Base-by-base conservation (phyloP, 331 rosid genomes). In the Cydonia oblonga region DNA sequence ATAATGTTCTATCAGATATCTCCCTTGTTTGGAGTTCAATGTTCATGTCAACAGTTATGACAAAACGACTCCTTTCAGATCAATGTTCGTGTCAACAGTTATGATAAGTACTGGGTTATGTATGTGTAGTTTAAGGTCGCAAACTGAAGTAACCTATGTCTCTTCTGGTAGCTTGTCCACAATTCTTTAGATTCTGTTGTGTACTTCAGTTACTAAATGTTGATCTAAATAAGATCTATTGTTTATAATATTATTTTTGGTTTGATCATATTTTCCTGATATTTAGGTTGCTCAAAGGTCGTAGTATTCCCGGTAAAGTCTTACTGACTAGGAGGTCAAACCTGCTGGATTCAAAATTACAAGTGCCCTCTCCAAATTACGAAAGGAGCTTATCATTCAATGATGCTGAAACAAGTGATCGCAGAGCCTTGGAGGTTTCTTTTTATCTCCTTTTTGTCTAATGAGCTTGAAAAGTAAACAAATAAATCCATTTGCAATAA, bases 241-340 rank as follows among this genome's bases (percentile, higher is more conserved):
- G 46, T 66, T 52, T 49, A 49, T 65, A 53, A 54, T 35, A 44
- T n/a, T 46, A 35, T 14, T 70, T 54, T 3, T 16, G 42, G 20
- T 52, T 42, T 56, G 53, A 20, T 56, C 59, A 22, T 72, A 10
- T 24, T 29, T 18, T 35, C 66, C 40, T 67, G 67, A 58, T 73
- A 65, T 57, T 22, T 80, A 93, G 98, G 86, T 83, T 93, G 75
- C 96, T 90, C 76, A 93, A 90, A 81, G 98, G 98, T 69, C 97
- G 97, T 54, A 86, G 88, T 69, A 90, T 93, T 68, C 98, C 98
- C 13, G 98, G 98, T 63, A 93, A 93, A 84, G 84, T 90, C 25
- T 76, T 93, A 40, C 75, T 90, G 76, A 89, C 92, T 75, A 88
- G 85, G 82, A 87, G 90, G 78, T 74, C 83, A 61, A 89, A 85